Conservation (phyloP, 129 eudicot species). For the Saussurea involucrata region DNA sequence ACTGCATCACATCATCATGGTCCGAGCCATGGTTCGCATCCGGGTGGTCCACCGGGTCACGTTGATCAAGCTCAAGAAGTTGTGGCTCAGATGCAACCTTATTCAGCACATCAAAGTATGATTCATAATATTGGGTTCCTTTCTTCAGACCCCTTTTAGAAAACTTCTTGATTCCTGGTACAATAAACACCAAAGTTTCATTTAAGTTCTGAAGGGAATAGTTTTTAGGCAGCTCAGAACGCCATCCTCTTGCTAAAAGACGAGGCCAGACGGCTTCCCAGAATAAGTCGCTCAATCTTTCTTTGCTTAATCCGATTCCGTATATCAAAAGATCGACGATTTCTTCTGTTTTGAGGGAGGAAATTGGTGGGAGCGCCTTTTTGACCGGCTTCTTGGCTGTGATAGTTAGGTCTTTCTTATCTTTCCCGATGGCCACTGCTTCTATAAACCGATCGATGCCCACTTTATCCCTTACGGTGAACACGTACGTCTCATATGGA, state of each 20-base stretch:
- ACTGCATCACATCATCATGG: neutral
- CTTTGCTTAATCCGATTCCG: conserved; percentile 36
- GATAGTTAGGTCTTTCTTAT: conserved; percentile 30
- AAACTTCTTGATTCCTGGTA: conserved; percentile 43
- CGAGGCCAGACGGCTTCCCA: conserved; percentile 59
- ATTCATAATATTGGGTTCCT: conserved; percentile 40
- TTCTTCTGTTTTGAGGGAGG: conserved; percentile 33
- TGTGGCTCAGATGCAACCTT: conserved; percentile 40
- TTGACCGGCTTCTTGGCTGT: neutral
- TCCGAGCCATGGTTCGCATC: conserved; percentile 3
- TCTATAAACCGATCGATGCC: conserved; percentile 31
- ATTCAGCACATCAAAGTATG: conserved; percentile 34
- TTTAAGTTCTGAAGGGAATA: conserved; percentile 3
- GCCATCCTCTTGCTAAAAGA: conserved; percentile 48
- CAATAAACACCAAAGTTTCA: conserved; percentile 32
- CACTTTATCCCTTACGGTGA: conserved; percentile 23
- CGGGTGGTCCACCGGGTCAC: conserved; percentile 16
- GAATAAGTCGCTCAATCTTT: conserved; percentile 34
- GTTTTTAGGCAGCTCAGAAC: conserved; percentile 34
- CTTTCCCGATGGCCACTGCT: conserved; percentile 39
- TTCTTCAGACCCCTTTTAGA: conserved; percentile 31
- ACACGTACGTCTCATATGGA: conserved; percentile 29
- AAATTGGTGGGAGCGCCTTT: neutral
- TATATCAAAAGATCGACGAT: conserved; percentile 30
- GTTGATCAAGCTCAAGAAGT: conserved; percentile 34